Base-by-base conservation (phyloP, 352 stramenopile species). In the Phytophthora hibernalis region DNA sequence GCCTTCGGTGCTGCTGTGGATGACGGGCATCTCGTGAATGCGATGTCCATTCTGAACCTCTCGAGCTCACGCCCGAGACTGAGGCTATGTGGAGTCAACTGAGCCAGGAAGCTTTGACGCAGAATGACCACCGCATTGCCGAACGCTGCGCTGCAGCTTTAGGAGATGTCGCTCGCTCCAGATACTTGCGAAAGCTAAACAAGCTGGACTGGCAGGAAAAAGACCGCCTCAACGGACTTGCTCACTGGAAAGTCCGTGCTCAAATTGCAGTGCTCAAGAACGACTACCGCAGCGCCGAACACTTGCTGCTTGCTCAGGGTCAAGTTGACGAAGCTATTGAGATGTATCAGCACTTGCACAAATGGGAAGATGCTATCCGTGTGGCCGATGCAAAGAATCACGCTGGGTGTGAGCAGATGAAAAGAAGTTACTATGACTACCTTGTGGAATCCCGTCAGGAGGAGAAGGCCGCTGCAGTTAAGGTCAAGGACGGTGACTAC, bases 71-170 rank as follows among this genome's bases (percentile, higher is more conserved):
- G 2, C 86, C 90, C 2, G 95, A 98, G 69, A 96, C 87, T 10
- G 89, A 97, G 54, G 91, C 90, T 5, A 98, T 98, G 95, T 98
- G 96, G 95, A 89, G 80, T 31, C 92, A 98, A 71, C 76, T 98
- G 10, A 86, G 85, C 49, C 59, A 91, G 15, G 87, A 96, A 64
- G 90, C 95, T 0, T 81, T 98, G 16, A 74, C 82, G 13, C 73
- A 91, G 51, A 96, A 95, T 62, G 86, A 98, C 38, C 87, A 98
- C 47, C 83, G 85, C 48, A 96, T 98, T 47, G 91, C 92, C 2
- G 90, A 97, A 58, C 83, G 93, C 0, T 98, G 93, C 72, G 84
- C 89, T 5, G 95, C 95, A 0, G 96, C 96, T 3, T 50, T 98
- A 1, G 96, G 96, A 9, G 91, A 98, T 56, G 90, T 98, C 7